A percentile compares a stretch with the other conserved stretches of the same genome.
phyloP scores from a whole-genome alignment of 257 asterid species.

The Salvia miltiorrhiza region DNA sequence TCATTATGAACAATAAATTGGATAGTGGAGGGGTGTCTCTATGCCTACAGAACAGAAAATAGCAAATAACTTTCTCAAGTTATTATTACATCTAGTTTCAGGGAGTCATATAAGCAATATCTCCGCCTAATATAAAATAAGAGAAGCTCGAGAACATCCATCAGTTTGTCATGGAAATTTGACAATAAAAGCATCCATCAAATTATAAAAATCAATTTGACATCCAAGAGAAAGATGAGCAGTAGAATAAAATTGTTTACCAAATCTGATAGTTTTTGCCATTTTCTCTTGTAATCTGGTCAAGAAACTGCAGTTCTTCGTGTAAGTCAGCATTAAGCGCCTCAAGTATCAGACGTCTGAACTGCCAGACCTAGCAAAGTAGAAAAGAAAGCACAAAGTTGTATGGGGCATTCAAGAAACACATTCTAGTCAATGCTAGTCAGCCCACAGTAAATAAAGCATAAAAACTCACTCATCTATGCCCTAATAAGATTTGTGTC shows the following conservation, averaged over 20 bases:
- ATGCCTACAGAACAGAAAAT: not conserved
- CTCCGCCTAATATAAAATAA: not conserved
- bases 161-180: not conserved
- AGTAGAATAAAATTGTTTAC: conserved; percentile 31
- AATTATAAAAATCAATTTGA: not conserved
- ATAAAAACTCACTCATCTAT: not conserved
- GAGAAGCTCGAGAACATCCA: not conserved
- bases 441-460: not conserved
- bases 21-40: too few relatives aligned
- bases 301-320: conserved; percentile 70
- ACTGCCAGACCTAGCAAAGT: conserved; percentile 79
- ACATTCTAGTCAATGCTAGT: not conserved
- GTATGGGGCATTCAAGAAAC: conserved; percentile 3
- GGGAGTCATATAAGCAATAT: not conserved
- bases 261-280: conserved; percentile 92
- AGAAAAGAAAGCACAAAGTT: conserved; percentile 13
- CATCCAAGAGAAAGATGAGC: not conserved
- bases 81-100: not conserved
- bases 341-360: conserved; percentile 86
- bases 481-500: not conserved
- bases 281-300: conserved; percentile 49
- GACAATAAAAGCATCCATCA: conserved; percentile 7
- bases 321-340: conserved; percentile 53
- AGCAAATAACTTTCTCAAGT: not conserved
- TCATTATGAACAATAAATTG: too few relatives aligned